These are phyloP conservation scores for Guillardia theta DNA, from an alignment of 78 protist genomes.

Conservation along the genomic window DNA sequence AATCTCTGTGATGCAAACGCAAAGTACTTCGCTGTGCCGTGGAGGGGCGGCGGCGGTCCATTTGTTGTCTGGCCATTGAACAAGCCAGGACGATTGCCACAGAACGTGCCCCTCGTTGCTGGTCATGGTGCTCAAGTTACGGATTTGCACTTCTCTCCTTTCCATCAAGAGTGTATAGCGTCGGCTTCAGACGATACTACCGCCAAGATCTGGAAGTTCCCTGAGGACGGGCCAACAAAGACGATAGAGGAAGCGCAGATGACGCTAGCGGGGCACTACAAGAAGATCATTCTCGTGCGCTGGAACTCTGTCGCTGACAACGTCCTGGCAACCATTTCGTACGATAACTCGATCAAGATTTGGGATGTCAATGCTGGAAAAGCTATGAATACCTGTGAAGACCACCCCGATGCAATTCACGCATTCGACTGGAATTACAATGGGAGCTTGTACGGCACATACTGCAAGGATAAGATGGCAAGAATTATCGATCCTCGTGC, in stretches of 20 bases:
- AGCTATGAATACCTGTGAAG: too few relatives aligned
- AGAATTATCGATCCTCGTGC: constrained; percentile 84
- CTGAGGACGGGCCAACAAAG: constrained; percentile 77
- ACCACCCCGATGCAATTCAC: constrained; percentile 74
- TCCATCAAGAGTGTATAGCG: constrained; percentile 86
- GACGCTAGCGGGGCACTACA: constrained; percentile 83
- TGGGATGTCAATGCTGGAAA: too few relatives aligned
- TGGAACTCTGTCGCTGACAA: constrained; percentile 29
- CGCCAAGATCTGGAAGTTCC: constrained; percentile 87
- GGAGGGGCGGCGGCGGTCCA: constrained; percentile 91
- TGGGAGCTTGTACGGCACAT: constrained; percentile 78
- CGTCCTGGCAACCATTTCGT: not conserved
- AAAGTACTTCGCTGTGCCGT: constrained; percentile 79
- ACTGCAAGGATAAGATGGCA: constrained; percentile 86
- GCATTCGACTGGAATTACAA: constrained; percentile 83
- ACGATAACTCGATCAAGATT: constrained; percentile 77
- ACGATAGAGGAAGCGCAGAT: constrained; percentile 55
- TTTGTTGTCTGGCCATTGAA: constrained; percentile 58
- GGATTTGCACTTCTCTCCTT: constrained; percentile 93
- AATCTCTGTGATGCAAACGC: constrained; percentile 79
- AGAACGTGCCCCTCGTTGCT: not conserved
- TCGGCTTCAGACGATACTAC: constrained; percentile 94
- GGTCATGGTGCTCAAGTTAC: constrained; percentile 82
- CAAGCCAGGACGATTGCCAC: not conserved
- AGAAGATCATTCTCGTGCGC: constrained; percentile 44